Conservation (phyloP, 257 asterid genomes). For the Striga asiatica region DNA sequence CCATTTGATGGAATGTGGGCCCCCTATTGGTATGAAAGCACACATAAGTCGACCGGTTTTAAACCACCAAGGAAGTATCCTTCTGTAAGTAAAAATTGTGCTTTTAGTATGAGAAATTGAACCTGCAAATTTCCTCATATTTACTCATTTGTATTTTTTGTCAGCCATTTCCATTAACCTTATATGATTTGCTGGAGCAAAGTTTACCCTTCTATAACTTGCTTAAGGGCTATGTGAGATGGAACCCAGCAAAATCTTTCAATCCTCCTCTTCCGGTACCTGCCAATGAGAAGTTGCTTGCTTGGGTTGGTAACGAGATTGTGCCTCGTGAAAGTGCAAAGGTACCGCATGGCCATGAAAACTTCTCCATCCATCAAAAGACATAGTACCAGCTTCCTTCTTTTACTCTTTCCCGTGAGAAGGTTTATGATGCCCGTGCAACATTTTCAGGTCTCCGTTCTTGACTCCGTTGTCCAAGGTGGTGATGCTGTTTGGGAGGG, state of each 20-base stretch:
- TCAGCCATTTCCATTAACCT: constrained; percentile 69
- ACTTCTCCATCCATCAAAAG: not conserved
- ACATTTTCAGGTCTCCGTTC: constrained; percentile 50
- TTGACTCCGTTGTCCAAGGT: constrained; percentile 78
- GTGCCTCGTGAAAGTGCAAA: constrained; percentile 89
- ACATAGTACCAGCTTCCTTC: not conserved
- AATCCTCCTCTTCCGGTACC: constrained; percentile 57
- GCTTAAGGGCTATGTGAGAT: constrained; percentile 42
- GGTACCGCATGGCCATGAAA: constrained; percentile 24
- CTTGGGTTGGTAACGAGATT: constrained; percentile 85
- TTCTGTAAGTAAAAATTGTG: constrained; percentile 26
- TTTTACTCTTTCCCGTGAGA: not conserved
- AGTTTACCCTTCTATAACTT: constrained; percentile 71
- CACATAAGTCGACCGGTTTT: constrained; percentile 53
- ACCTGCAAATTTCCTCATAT: constrained; percentile 8
- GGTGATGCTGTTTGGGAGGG: constrained; percentile 89
- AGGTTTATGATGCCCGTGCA: constrained; percentile 7
- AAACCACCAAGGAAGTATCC: constrained; percentile 41
- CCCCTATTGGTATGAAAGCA: constrained; percentile 47
- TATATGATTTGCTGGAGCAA: constrained; percentile 73
- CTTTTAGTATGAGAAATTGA: no score
- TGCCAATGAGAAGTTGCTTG: constrained; percentile 72
- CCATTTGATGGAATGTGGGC: constrained; percentile 71
- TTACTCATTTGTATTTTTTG: constrained; percentile 11
- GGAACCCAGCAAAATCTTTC: constrained; percentile 16